These are phyloP conservation scores for Chrysoporthe deuterocubensis DNA, from an alignment of 2,329 filamentous ascomycete species.

Conservation along the genomic window DNA sequence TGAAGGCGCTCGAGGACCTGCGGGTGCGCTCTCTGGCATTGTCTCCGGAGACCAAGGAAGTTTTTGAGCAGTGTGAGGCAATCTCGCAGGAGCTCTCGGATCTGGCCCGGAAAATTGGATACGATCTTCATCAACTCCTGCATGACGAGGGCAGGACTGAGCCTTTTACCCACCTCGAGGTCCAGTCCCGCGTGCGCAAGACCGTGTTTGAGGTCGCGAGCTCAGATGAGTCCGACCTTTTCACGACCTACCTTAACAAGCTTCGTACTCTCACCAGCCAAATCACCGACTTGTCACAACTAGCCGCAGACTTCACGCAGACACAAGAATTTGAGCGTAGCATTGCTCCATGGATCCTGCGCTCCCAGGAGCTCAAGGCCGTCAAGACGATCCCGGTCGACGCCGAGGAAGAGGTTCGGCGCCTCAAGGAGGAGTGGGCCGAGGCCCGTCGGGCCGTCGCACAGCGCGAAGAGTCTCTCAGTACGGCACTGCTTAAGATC, in stretches of 20 bases:
- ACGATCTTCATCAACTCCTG: slow-evolving; percentile 67
- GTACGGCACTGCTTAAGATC: slow-evolving; percentile 88
- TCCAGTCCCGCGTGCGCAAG: slow-evolving; percentile 65
- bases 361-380: slow-evolving; percentile 80
- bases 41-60: slow-evolving; percentile 65
- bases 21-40: slow-evolving; percentile 76
- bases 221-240: slow-evolving; percentile 67
- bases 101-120: slow-evolving; percentile 69
- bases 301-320: slow-evolving; percentile 72
- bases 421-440: slow-evolving; percentile 78
- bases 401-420: slow-evolving; percentile 81
- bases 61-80: slow-evolving; percentile 72
- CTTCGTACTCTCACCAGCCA: slow-evolving; percentile 67
- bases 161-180: slow-evolving; percentile 67
- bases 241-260: slow-evolving; percentile 69
- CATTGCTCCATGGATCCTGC: slow-evolving; percentile 79
- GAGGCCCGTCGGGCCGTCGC: slow-evolving; percentile 75
- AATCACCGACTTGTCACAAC: slow-evolving; percentile 70
- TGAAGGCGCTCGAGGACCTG: slow-evolving; percentile 77
- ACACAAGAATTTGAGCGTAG: slow-evolving; percentile 79
- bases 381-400: slow-evolving; percentile 81
- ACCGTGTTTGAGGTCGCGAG: slow-evolving; percentile 57
- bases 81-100: slow-evolving; percentile 67
- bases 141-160: slow-evolving; percentile 73
- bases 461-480: slow-evolving; percentile 78